Base-by-base conservation (phyloP, 768 basidiomycete genomes). In the Cystofilobasidium ferigula region DNA sequence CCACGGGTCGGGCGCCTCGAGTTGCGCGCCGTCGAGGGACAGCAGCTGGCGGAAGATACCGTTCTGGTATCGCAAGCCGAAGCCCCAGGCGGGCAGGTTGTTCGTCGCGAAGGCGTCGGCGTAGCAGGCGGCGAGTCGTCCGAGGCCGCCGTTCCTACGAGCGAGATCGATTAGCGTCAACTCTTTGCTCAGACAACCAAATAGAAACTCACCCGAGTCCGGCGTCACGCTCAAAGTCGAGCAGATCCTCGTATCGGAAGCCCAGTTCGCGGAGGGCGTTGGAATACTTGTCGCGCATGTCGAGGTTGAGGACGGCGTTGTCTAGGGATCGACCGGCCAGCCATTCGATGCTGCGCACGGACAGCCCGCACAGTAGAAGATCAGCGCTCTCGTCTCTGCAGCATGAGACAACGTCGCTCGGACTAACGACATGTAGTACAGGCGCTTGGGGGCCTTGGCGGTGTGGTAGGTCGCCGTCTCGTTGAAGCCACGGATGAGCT, bases 61-160 rank as follows among this genome's bases (percentile, higher is more conserved):
- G 72, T 91, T 93, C 75, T 89, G 85, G 81, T 77, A 94, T 51
- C 92, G 79, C 65, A 95, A 77, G 48, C 92, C 92, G 72, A 97
- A 97, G 53, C 94, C 94, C 91, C 92, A 97, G 28, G 89, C 82
- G 0, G 94, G 94, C 5, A 97, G 81, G 76, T 93, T 86, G 73
- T 89, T 85, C 12, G 87, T 88, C 3, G 93, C 86, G 28, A 85
- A 84, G n/a, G 88, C 89, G 73, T 97, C 93, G 57, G 77, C 72
- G 71, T 97, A 99, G 78, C 95, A 99, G 0, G 95, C 94, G 0
- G 95, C 95, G 53, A 99, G 83, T 35, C 94, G 88, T 0, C 95
- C 94, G 12, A 97, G 82, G 64, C 94, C 94, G 36, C 67, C 67
- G 47, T 68, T 68, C 22, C 34, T 56, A 30, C 54, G 30, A 34